Evolutionary conservation across 345 rosid species (phyloP).

Genomic region (Rhizophora mangle): DNA sequence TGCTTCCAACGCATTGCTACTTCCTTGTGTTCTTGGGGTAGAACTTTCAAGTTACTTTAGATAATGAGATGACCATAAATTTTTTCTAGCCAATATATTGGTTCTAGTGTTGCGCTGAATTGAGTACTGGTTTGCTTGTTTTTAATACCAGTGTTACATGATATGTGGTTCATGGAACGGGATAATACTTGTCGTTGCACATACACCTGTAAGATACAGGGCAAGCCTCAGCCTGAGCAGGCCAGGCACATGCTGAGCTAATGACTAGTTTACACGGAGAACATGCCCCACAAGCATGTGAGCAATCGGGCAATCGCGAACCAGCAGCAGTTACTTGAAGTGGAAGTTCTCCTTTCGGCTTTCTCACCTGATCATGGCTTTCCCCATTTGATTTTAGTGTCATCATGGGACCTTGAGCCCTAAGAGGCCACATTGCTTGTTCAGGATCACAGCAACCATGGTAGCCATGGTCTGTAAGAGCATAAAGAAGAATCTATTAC

Average conservation of each 20-base stretch:
- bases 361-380: neutral
- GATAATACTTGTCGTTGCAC: conserved; percentile 18
- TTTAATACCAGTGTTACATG: no score
- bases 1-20: no score
- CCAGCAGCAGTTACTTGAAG: conserved; percentile 11
- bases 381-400: neutral
- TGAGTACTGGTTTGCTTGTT: no score
- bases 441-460: no score
- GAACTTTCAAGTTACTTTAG: no score
- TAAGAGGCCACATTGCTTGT: neutral
- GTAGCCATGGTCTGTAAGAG: neutral
- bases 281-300: conserved; percentile 25
- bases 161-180: conserved; percentile 13
- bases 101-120: no score
- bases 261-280: conserved; percentile 17
- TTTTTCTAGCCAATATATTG: no score
- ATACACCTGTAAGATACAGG: conserved; percentile 20
- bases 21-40: no score
- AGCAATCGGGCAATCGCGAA: conserved; percentile 25
- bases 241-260: conserved; percentile 3
- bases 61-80: no score
- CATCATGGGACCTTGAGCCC: neutral
- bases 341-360: neutral
- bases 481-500: no score
- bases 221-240: conserved; percentile 12